Evolutionary conservation across 2,329 filamentous ascomycete species (phyloP).

Genomic region (Aspergillus niger): DNA sequence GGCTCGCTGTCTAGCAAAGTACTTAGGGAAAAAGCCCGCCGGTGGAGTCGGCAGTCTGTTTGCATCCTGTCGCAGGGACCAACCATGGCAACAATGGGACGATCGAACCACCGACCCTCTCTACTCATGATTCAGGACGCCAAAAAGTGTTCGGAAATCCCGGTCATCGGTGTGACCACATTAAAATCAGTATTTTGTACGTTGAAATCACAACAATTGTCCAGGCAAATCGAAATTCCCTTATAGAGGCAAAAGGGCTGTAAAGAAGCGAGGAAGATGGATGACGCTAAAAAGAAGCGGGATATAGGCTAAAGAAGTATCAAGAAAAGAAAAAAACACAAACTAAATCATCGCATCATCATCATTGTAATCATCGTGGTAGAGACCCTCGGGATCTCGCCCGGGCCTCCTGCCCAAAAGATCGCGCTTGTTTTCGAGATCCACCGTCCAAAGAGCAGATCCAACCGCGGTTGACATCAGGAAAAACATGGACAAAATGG

Average conservation of each 20-base stretch:
- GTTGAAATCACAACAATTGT: neutral
- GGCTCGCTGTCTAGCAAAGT: neutral
- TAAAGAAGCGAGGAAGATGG: neutral
- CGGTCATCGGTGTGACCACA: neutral
- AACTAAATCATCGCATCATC: slow-evolving; percentile 32
- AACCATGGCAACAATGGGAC: neutral
- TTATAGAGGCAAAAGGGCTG: neutral
- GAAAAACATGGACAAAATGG: slow-evolving; percentile 90
- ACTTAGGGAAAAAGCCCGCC: neutral
- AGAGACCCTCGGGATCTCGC: slow-evolving; percentile 23
- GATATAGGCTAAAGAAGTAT: neutral
- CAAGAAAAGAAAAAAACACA: slow-evolving; percentile 1
- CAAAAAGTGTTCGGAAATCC: neutral
- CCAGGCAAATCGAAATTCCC: neutral
- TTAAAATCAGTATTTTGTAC: neutral
- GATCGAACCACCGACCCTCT: neutral
- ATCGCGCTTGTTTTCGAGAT: slow-evolving; percentile 65
- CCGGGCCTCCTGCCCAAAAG: slow-evolving; percentile 27
- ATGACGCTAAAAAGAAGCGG: neutral
- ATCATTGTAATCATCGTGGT: slow-evolving; percentile 42
- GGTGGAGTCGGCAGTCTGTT: neutral
- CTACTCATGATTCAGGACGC: neutral
- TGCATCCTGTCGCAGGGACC: neutral
- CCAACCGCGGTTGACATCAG: slow-evolving; percentile 83
- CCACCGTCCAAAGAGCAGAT: slow-evolving; percentile 80